Evolutionary conservation across 2,329 filamentous ascomycete genomes (phyloP), one percentile per base, ranked within the genome.

Genomic region (Didymosphaeria variabile): DNA sequence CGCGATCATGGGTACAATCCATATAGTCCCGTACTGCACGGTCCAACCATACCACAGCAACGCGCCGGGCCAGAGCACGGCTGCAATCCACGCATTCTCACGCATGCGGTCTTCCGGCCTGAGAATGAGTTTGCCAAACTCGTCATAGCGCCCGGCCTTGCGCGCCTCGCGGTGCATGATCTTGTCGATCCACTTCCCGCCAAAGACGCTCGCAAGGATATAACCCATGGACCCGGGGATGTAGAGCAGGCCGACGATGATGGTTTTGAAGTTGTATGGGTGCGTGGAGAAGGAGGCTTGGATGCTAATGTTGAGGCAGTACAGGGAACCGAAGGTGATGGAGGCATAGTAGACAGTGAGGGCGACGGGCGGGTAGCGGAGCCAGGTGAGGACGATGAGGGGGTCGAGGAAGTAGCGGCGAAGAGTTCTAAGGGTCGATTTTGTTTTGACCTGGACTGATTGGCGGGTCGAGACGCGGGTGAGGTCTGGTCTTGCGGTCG

Each of bases 101-200:
- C 69, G 66, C 77, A 80, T 79, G 21, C 78, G 73, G 53, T 80
- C 78, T 63, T 79, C 75, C 0, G 78, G 77, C 3, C 67, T 63
- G 55, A 78, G 73, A 5, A 77, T 62, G 7, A 79, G 69, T 47
- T 74, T 77, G 19, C 77, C 77, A 1, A 68, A 63, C 3, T 67
- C 70, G 55, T 79, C 77, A 60, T 76, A 75, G 9, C 77, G 69
- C 31, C 74, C 74, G 29, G 74, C 74, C 60, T 75, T 77, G 3
- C 67, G 66, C 0, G 78, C 78, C 67, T 79, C 77, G 42, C 78
- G 74, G 55, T 72, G 70, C 78, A 80, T 80, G 65, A 80, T 79
- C 42, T 60, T 57, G 68, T 80, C 78, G 47, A 80, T 74, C 78
- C 78, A 80, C 46, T 69, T 65, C 17, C 78, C 78, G 54, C 78